phyloP scores from a whole-genome alignment of 2,329 filamentous ascomycete genomes.

The Fusarium foetens region DNA sequence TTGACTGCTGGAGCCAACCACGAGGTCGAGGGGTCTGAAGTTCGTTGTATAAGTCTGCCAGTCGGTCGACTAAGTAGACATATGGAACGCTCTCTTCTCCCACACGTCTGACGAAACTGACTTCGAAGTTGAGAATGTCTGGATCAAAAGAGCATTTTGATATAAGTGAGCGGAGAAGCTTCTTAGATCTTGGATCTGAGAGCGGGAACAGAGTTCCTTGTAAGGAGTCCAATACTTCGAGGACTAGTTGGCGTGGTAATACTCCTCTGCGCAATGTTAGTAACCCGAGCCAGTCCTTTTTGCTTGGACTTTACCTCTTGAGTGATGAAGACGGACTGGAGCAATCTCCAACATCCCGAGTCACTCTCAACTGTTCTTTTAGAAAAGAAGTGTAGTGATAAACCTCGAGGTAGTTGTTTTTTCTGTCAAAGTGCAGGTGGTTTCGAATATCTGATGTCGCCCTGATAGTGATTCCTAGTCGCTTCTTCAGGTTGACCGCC shows the following conservation, averaged over 20 bases:
- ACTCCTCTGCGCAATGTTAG: background rate
- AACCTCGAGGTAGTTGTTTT: background rate
- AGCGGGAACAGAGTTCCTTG: background rate
- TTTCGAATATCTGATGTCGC: background rate
- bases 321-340: background rate
- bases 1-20: background rate
- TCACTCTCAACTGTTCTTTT: background rate
- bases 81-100: background rate
- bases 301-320: background rate
- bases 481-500: background rate
- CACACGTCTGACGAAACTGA: rapidly evolving
- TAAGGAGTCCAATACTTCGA: background rate
- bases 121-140: background rate
- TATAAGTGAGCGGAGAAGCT: background rate
- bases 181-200: background rate
- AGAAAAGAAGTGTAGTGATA: background rate
- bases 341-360: background rate
- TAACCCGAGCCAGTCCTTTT: rapidly evolving
- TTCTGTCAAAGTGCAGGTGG: background rate
- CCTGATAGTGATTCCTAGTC: rapidly evolving
- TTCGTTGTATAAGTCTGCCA: background rate
- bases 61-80: background rate
- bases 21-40: background rate
- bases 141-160: background rate
- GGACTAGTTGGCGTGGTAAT: background rate